phyloP scores from a whole-genome alignment of 1,139 yeast genomes.

The Magnusiomyces fungicola region DNA sequence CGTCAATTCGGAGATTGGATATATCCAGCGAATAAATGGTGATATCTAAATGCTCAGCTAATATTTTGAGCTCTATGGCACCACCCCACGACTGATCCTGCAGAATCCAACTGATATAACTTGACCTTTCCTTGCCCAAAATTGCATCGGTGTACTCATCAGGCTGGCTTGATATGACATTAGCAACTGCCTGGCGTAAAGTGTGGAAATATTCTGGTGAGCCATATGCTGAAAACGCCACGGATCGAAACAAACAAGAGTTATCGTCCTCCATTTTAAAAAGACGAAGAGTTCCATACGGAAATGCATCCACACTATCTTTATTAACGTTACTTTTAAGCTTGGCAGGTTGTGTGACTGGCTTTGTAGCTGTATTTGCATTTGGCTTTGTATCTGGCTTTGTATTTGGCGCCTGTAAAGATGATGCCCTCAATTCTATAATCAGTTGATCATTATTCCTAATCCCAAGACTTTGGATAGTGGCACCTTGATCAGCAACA shows the following conservation, averaged over 20 bases:
- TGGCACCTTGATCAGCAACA: constrained; percentile 21
- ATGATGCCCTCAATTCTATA: constrained; percentile 23
- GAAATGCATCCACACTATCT: constrained; percentile 9
- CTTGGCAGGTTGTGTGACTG: background rate
- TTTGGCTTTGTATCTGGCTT: background rate
- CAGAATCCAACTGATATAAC: constrained; percentile 57
- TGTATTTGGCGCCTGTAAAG: background rate
- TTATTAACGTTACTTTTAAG: constrained; percentile 3
- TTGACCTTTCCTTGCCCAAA: constrained; percentile 45
- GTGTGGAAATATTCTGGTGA: constrained; percentile 37
- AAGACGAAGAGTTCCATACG: constrained; percentile 35
- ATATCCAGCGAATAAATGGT: constrained; percentile 61
- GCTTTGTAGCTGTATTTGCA: background rate
- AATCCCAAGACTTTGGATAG: constrained; percentile 40
- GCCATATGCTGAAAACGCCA: constrained; percentile 41
- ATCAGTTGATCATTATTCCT: constrained; percentile 53
- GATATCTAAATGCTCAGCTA: constrained; percentile 48
- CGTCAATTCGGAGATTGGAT: constrained; percentile 53
- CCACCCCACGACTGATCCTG: constrained; percentile 76
- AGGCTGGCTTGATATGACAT: constrained; percentile 41
- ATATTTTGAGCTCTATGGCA: constrained; percentile 66
- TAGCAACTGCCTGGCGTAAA: constrained; percentile 44
- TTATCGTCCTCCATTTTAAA: constrained; percentile 72
- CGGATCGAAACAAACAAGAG: constrained; percentile 68
- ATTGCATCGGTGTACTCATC: constrained; percentile 49